A percentile compares a stretch with the other conserved stretches of the same genome.
Conservation (phyloP, 1,284 basidiomycete genomes). For the Singerocomus rubriflavus region DNA sequence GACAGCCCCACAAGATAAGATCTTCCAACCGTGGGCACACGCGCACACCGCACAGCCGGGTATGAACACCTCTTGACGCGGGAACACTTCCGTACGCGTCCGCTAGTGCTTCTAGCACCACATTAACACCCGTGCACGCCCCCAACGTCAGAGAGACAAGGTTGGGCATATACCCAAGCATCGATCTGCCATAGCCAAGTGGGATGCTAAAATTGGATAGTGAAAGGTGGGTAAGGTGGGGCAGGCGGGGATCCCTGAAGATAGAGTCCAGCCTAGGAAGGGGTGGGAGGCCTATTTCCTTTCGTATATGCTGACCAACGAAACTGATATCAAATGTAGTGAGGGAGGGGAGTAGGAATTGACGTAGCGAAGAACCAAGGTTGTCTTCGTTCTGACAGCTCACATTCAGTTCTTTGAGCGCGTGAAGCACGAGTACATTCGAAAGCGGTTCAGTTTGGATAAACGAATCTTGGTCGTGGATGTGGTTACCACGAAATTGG, state of each 20-base stretch:
- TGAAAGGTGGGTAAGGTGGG: slow-evolving; percentile 34
- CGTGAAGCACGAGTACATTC: slow-evolving; percentile 28
- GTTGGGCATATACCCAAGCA: slow-evolving; percentile 40
- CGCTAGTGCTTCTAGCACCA: slow-evolving; percentile 27
- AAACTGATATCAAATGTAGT: slow-evolving; percentile 42
- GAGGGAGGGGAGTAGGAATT: slow-evolving; percentile 42
- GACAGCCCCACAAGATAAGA: slow-evolving; percentile 48
- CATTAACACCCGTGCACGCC: slow-evolving; percentile 29
- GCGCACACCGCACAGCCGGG: slow-evolving; percentile 29
- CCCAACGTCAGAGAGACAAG: slow-evolving; percentile 37
- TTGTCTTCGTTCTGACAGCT: slow-evolving; percentile 41
- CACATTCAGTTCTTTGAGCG: slow-evolving; percentile 41
- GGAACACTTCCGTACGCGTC: slow-evolving; percentile 29
- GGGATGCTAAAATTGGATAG: slow-evolving; percentile 35
- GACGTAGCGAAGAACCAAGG: slow-evolving; percentile 37
- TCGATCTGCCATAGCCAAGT: slow-evolving; percentile 27
- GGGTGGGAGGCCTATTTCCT: slow-evolving; percentile 17
- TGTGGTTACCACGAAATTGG: slow-evolving; percentile 33
- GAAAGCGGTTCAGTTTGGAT: slow-evolving; percentile 28
- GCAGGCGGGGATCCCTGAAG: slow-evolving; percentile 43
- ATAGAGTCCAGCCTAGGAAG: slow-evolving; percentile 39
- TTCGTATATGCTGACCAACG: slow-evolving; percentile 25
- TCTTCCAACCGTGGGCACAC: slow-evolving; percentile 49
- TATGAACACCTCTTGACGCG: slow-evolving; percentile 5
- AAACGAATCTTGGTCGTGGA: slow-evolving; percentile 25